Evolutionary conservation across 2,329 filamentous ascomycete species (phyloP).

Genomic region (Calycina marina): DNA sequence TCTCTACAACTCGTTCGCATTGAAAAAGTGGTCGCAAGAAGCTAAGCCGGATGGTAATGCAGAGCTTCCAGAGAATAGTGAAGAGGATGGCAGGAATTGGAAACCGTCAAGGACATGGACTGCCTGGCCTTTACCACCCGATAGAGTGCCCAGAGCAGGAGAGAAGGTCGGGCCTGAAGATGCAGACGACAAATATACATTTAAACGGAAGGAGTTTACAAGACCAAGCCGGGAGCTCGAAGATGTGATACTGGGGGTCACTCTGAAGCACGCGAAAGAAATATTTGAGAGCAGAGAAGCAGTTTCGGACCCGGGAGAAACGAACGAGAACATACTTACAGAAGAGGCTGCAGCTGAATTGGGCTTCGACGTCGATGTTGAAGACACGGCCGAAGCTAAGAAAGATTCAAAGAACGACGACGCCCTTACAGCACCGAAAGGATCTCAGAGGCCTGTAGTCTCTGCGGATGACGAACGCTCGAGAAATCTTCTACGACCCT

Average conservation of each 20-base stretch:
- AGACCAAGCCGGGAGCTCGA: slow-evolving; percentile 48
- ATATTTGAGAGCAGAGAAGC: slow-evolving; percentile 34
- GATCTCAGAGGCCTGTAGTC: too few relatives aligned
- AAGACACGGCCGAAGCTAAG: not conserved
- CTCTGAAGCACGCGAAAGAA: slow-evolving; percentile 54
- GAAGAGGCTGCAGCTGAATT: too few relatives aligned
- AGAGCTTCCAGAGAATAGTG: slow-evolving; percentile 18
- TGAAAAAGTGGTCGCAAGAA: slow-evolving; percentile 34
- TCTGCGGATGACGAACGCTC: slow-evolving; percentile 10
- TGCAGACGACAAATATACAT: slow-evolving; percentile 35
- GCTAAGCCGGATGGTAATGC: slow-evolving; percentile 23
- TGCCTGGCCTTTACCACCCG: slow-evolving; percentile 63
- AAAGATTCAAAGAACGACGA: slow-evolving; percentile 5
- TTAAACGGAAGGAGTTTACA: slow-evolving; percentile 28
- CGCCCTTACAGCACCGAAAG: too few relatives aligned
- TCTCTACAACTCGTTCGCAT: slow-evolving; percentile 61
- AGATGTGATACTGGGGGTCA: slow-evolving; percentile 52
- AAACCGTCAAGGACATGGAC: slow-evolving; percentile 53
- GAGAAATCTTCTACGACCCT: slow-evolving; percentile 1
- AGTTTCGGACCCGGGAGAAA: not conserved
- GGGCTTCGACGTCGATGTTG: slow-evolving; percentile 5
- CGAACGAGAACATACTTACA: not conserved
- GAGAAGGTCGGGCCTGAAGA: slow-evolving; percentile 33
- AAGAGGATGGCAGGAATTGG: slow-evolving; percentile 6
- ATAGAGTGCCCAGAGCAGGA: slow-evolving; percentile 42